Conservation (phyloP, 2,329 filamentous ascomycete genomes). For the Xylaria polymorpha region DNA sequence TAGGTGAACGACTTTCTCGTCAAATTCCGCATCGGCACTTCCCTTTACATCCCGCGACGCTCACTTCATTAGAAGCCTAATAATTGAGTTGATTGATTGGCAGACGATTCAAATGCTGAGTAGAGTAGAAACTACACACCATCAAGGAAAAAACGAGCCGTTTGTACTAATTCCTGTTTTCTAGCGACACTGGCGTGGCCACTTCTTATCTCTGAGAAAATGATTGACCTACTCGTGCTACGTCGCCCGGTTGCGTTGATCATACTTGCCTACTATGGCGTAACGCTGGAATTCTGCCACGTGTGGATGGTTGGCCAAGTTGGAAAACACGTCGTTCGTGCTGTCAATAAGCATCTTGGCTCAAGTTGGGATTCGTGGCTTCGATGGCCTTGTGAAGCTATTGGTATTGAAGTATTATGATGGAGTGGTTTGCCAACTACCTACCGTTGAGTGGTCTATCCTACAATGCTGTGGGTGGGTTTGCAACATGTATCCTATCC, state of each 20-base stretch:
- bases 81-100: not conserved
- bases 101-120: not conserved
- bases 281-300: slow-evolving; percentile 16
- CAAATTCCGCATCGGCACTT: not conserved
- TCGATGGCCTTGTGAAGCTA: slow-evolving; percentile 29
- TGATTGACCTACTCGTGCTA: slow-evolving; percentile 34
- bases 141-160: not conserved
- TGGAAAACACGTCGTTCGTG: slow-evolving; percentile 29
- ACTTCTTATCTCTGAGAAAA: slow-evolving; percentile 25
- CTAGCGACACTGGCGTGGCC: slow-evolving; percentile 33
- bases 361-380: slow-evolving; percentile 26
- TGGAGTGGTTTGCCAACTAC: not conserved
- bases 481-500: not conserved
- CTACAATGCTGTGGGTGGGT: not conserved
- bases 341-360: slow-evolving; percentile 18
- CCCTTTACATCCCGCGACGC: not conserved
- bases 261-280: slow-evolving; percentile 34
- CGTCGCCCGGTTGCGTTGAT: slow-evolving; percentile 27
- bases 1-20: slow-evolving; percentile 14
- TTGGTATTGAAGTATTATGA: slow-evolving; percentile 10
- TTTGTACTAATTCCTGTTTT: slow-evolving; percentile 11
- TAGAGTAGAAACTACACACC: not conserved
- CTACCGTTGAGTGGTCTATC: not conserved
- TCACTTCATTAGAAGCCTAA: not conserved
- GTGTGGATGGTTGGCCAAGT: slow-evolving; percentile 32